Conservation (phyloP, 1,284 basidiomycete species). For the Malassezia obtusa region DNA sequence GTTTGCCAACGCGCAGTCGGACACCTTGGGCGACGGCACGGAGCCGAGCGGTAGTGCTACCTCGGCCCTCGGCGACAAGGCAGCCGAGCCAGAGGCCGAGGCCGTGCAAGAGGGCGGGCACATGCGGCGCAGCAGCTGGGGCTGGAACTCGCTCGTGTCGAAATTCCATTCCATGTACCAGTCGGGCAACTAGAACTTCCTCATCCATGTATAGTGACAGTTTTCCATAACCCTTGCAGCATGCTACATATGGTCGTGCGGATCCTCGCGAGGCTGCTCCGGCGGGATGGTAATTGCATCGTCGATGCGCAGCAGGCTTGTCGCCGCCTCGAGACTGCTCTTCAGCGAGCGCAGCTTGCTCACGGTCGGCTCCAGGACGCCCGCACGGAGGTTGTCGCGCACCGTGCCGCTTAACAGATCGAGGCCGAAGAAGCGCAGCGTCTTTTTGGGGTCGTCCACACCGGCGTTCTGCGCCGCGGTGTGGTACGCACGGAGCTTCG, state of each 20-base stretch:
- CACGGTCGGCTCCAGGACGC: constrained; percentile 90
- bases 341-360: constrained; percentile 95
- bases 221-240: neutral
- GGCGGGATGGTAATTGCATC: constrained; percentile 53
- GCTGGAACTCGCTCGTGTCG: constrained; percentile 3
- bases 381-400: constrained; percentile 84
- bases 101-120: neutral
- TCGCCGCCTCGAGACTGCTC: constrained; percentile 90
- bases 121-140: constrained; percentile 2
- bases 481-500: constrained; percentile 88
- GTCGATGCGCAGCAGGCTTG: constrained; percentile 87
- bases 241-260: constrained; percentile 44
- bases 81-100: neutral
- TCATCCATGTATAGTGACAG: neutral
- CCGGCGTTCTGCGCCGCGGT: constrained; percentile 84
- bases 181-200: neutral
- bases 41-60: too few species aligned
- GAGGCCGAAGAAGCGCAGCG: constrained; percentile 83
- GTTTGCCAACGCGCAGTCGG: neutral
- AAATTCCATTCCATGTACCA: constrained; percentile 4
- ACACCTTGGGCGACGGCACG: neutral
- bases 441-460: constrained; percentile 84
- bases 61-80: too few species aligned
- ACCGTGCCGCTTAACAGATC: constrained; percentile 90
- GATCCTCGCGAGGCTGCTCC: constrained; percentile 40